Evolutionary conservation across 2,329 filamentous ascomycete species (phyloP), one percentile per base, ranked within the genome.

Genomic region (Aspergillus quadrilineatus): DNA sequence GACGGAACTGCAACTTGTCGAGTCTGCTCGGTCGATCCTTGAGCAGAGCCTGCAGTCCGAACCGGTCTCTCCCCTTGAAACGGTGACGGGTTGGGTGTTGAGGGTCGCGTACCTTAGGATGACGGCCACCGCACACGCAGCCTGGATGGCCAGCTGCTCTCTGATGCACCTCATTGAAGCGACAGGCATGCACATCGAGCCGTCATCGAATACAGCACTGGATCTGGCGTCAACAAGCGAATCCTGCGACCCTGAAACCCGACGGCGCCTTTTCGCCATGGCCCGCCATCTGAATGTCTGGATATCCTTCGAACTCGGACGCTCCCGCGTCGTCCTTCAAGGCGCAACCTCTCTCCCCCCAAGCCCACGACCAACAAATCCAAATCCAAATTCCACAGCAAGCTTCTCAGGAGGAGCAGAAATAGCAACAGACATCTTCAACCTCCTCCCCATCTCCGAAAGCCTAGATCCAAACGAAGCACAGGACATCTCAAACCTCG

Each of bases 91-190:
- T 17, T 85, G 82, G 82, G 66, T 83, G 0, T 75, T 85, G 4
- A 78, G 82, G 5, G 76, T 78, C 0, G 71, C 80, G 0, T 84
- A 85, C 56, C 69, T 85, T 7, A 75, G 83, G 9, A 75, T 81
- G 46, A 81, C 81, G 0, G 79, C 77, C 2, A 77, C 80, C 2
- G 82, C 82, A 1, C 79, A 85, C 56, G 75, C 76, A 0, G 76
- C 80, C 2, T 74, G 72, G 82, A 81, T 85, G 70, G 81, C 82
- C 0, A 84, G 80, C 59, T 84, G 79, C 57, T 79, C 77, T 1
- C 67, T 82, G 17, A 83, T 85, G 80, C 83, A 85, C 60, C 74
- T 85, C 49, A 72, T 83, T 2, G 83, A 85, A 63, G 81, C 82
- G 3, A 77, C 80, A 10, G 70, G 69, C 10, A 63, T 74, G 2